A percentile compares a stretch with the other conserved stretches of the same genome.
Evolutionary conservation across 2,329 filamentous ascomycete species (phyloP).

Genomic region (Nemania diffusa): DNA sequence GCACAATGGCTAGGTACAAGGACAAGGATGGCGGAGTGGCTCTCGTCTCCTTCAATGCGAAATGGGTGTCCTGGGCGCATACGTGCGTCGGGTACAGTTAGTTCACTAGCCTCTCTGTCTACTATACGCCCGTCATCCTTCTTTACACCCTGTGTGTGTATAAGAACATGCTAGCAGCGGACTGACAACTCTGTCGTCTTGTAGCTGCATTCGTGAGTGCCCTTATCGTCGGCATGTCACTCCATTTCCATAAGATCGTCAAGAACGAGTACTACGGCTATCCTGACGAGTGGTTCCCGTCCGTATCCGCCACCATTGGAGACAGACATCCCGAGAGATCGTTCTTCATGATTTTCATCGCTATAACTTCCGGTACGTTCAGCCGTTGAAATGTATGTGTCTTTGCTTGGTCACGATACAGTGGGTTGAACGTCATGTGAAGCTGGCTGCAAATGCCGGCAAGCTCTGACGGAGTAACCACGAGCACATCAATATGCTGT

Average conservation of each 20-base stretch:
- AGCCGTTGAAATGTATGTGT: constrained; percentile 6
- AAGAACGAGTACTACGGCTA: constrained; percentile 97
- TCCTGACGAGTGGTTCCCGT: constrained; percentile 95
- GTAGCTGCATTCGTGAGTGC: constrained; percentile 87
- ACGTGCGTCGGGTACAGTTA: constrained; percentile 83
- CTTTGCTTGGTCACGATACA: neutral
- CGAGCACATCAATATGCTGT: neutral
- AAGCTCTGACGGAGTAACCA: neutral
- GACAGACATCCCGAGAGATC: constrained; percentile 97
- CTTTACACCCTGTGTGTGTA: neutral
- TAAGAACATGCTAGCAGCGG: neutral
- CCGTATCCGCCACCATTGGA: constrained; percentile 95
- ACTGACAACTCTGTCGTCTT: constrained; percentile 20
- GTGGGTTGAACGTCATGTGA: neutral
- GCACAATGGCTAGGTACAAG: constrained; percentile 60
- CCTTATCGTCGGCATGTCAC: constrained; percentile 78
- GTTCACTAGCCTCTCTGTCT: constrained; percentile 45
- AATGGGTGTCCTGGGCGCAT: constrained; percentile 91
- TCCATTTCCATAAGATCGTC: constrained; percentile 98
- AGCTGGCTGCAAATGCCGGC: neutral
- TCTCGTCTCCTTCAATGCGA: constrained; percentile 77
- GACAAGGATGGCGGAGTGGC: constrained; percentile 69
- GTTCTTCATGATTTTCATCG: constrained; percentile 97
- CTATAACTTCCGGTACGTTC: constrained; percentile 83
- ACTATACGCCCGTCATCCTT: neutral